Evolutionary conservation across 1,284 basidiomycete species (phyloP).

Genomic region (Porogramme epimiltina): DNA sequence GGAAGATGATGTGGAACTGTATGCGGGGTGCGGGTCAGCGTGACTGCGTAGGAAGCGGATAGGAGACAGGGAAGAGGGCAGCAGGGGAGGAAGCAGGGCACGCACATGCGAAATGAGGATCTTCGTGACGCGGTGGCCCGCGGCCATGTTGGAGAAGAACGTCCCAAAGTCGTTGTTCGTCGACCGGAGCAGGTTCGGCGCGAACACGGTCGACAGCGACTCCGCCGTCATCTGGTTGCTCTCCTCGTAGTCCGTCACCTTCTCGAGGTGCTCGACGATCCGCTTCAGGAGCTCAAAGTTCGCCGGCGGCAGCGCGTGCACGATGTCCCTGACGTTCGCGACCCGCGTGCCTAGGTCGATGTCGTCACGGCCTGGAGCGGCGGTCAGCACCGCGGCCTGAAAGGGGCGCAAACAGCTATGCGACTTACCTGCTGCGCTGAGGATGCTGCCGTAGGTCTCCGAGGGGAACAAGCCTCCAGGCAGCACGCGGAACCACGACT

Average conservation of each 20-base stretch:
- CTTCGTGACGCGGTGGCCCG: constrained; percentile 75
- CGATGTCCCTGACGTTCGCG: constrained; percentile 60
- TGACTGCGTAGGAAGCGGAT: background rate
- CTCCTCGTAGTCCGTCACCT: constrained; percentile 84
- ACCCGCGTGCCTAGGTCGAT: constrained; percentile 60
- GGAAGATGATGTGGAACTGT: constrained; percentile 53
- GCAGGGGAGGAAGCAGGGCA: constrained; percentile 7
- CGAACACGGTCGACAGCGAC: constrained; percentile 81
- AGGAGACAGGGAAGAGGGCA: background rate
- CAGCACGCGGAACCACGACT: constrained; percentile 80
- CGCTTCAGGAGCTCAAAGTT: constrained; percentile 78
- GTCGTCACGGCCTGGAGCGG: constrained; percentile 21
- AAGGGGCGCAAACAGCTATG: background rate
- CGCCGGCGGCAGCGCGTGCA: constrained; percentile 66
- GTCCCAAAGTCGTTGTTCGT: constrained; percentile 74
- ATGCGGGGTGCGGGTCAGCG: background rate
- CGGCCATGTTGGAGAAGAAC: constrained; percentile 78
- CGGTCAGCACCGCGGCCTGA: background rate
- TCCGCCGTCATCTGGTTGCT: constrained; percentile 86
- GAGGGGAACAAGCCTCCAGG: constrained; percentile 79
- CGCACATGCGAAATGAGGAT: constrained; percentile 77
- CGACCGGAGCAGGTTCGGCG: constrained; percentile 72
- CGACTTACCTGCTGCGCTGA: constrained; percentile 64
- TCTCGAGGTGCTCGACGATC: constrained; percentile 81
- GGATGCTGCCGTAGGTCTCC: constrained; percentile 64